A percentile compares a stretch with the other conserved stretches of the same genome.
Evolutionary conservation across 139 green algal species (phyloP).

Genomic region (Coelastrella sp.): DNA sequence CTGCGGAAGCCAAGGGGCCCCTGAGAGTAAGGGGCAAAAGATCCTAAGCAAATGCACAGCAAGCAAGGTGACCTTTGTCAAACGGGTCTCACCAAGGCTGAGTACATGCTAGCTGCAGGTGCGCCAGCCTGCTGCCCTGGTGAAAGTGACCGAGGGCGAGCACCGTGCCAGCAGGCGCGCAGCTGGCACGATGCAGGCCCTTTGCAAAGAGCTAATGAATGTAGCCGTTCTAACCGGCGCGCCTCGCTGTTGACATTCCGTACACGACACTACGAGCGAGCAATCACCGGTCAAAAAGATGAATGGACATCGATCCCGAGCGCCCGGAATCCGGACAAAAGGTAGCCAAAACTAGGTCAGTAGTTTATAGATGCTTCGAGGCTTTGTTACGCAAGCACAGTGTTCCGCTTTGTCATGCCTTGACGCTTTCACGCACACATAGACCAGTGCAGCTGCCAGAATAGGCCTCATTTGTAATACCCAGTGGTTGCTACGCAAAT

Average conservation of each 20-base stretch:
- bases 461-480: not conserved
- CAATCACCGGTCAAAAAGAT: not conserved
- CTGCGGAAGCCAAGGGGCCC: not conserved
- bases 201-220: not conserved
- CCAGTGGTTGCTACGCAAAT: not conserved
- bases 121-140: constrained; percentile 6
- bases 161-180: not conserved
- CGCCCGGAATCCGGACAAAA: not conserved
- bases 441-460: not conserved
- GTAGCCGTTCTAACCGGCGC: not conserved
- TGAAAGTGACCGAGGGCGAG: not conserved
- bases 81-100: not conserved
- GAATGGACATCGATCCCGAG: not conserved
- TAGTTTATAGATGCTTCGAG: not conserved
- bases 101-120: constrained; percentile 27
- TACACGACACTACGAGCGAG: not conserved
- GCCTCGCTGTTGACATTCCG: not conserved
- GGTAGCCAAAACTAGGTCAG: not conserved
- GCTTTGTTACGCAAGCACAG: not conserved
- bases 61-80: not conserved
- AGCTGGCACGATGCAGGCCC: constrained; percentile 30
- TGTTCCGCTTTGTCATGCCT: not conserved
- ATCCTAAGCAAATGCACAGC: not conserved
- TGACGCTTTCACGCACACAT: not conserved
- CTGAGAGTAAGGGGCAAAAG: too few species aligned